Evolutionary conservation across 306 rosid species (phyloP), one percentile per base, ranked within the genome.

Genomic region (Calophaca sinica): DNA sequence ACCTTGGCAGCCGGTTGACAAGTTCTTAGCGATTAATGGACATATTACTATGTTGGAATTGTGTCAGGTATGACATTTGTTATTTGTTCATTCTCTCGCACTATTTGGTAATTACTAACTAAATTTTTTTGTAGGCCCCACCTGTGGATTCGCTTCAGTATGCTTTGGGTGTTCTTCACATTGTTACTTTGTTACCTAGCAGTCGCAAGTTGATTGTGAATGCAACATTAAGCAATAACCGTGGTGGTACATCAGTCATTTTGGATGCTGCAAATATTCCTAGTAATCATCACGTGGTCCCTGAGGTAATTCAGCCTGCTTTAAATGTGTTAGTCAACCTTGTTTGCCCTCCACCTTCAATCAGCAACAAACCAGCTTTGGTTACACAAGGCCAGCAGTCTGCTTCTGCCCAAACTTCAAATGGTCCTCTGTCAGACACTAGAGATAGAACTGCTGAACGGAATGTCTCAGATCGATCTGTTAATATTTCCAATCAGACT

Each of bases 291-390:
- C 93, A 87, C 55, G 96, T 89, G 68, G 97, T 84, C 79, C 97
- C 93, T 11, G 98, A 91, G 97, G 90, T 93, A 75, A 93, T 89
- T 78, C 98, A 89, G 54, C 96, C 98, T 2, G 97, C 98, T 15
- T 61, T 93, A 62, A 91, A 88, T 84, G 96, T 93, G 70, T 78
- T 93, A 53, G 96, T 88, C 81, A 93, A 93, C 81, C 97, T 93
- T 64, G 98, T 93, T 59, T 93, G 97, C 35, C 97, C 98, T 75
- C 97, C 98, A 14, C 98, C 97, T 75, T 91, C 98, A 73, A 91
- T 93, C 84, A 91, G 97, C 80, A 89, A 88, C 77, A 93, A 89
- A 76, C 89, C 98, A 4, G 74, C 93, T 69, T 39, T 87, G 59
- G 71, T 53, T 71, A 58, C 87, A 52, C 98, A 87, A 82, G 87